Base-by-base conservation (phyloP, 805 yeast genomes). In the Spathaspora gorwiae region DNA sequence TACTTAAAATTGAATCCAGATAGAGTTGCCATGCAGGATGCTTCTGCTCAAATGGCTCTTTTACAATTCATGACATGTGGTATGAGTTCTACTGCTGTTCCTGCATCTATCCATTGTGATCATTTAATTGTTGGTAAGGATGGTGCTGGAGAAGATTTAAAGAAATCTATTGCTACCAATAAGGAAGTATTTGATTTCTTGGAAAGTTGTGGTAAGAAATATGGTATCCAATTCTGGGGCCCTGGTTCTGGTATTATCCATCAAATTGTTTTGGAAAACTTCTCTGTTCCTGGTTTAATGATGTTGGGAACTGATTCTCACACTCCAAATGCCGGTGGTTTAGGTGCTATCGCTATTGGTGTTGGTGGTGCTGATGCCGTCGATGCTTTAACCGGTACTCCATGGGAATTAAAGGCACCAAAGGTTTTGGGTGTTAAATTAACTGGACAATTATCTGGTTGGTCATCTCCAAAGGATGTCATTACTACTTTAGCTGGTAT, bases 321-420 rank as follows among this genome's bases (percentile, higher is more conserved):
- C 68, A 94, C 99, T 40, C 99, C 99, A 40, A 94, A 94, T 61
- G 99, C 99, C 29, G 99, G 99, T 73, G 99, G 99, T 55, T 74
- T 94, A 51, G 99, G 99, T 65, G 96, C 96, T 54, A 84, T 92
- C 54, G 98, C 99, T 59, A 94, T 94, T 64, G 99, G 99, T 72
- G 99, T 94, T 35, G 99, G 99, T 72, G 99, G 99, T 76, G 99
- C 99, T 45, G 99, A 94, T 71, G 99, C 99, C 35, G 99, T 94
- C 45, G 99, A 94, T 68, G 99, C 94, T 42, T 73, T 94, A 62
- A 90, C 98, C 37, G 96, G 94, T 54, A 84, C 94, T 29, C 97
- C 99, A 47, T 94, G 99, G 99, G 99, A 94, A 73, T 80, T 94
- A 67, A 90, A 90, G 75, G 98, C 98, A 45, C 99, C 99, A 56